phyloP scores from a whole-genome alignment of 768 basidiomycete genomes.

The Mycena amicta region DNA sequence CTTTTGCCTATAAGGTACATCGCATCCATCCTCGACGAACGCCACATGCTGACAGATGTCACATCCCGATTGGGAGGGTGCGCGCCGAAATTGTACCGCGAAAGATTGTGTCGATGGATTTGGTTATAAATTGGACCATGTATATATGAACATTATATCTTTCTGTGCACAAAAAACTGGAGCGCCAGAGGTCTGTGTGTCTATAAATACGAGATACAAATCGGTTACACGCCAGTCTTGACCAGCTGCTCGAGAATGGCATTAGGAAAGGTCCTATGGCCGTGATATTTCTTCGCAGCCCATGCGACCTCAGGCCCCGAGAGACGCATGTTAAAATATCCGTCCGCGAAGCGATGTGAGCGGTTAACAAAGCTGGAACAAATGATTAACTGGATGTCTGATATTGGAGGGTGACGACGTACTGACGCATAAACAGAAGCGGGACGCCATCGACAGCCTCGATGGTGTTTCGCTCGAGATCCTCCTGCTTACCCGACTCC shows the following conservation, averaged over 20 bases:
- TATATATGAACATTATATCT: neutral
- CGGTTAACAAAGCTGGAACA: neutral
- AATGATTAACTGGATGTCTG: neutral
- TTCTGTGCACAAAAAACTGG: neutral
- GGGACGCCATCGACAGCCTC: slow-evolving; percentile 21
- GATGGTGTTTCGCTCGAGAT: slow-evolving; percentile 22
- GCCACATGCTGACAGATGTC: neutral
- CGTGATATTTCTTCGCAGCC: neutral
- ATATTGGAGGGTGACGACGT: slow-evolving; percentile 2
- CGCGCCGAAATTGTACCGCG: neutral
- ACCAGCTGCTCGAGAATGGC: neutral
- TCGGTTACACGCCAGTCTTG: neutral
- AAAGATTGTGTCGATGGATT: neutral
- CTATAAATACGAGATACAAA: neutral
- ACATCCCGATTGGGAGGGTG: neutral
- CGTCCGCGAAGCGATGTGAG: neutral
- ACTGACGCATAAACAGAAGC: slow-evolving; percentile 17
- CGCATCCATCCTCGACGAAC: neutral
- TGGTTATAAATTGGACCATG: neutral
- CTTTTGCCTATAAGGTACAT: neutral
- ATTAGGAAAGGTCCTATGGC: neutral
- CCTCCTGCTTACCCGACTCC: slow-evolving; percentile 17
- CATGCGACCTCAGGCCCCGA: neutral
- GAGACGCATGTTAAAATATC: neutral
- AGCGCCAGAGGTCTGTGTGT: neutral